phyloP scores from a whole-genome alignment of 2,329 filamentous ascomycete genomes.

The Truncatella angustata region DNA sequence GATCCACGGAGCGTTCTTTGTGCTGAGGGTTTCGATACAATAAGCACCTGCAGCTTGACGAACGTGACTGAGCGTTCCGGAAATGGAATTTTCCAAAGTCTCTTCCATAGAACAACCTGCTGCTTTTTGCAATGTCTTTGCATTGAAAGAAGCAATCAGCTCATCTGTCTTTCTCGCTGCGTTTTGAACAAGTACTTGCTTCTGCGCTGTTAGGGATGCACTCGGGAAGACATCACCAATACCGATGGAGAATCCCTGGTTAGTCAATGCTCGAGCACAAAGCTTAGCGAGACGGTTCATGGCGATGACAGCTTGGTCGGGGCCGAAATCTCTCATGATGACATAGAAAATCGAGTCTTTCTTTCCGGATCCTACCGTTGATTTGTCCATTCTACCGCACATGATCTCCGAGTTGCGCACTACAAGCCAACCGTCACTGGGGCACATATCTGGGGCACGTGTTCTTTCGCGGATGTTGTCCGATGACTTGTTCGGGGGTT shows the following conservation, averaged over 20 bases:
- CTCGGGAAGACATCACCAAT: conserved; percentile 93
- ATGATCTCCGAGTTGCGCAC: conserved; percentile 96
- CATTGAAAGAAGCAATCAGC: conserved; percentile 78
- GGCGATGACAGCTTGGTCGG: conserved; percentile 79
- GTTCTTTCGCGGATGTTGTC: conserved; percentile 44
- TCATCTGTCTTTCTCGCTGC: conserved; percentile 81
- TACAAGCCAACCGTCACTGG: conserved; percentile 86
- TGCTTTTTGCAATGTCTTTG: conserved; percentile 78
- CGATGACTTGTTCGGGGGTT: conserved; percentile 44
- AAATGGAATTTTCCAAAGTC: conserved; percentile 87
- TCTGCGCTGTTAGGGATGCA: conserved; percentile 65
- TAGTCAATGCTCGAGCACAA: conserved; percentile 83
- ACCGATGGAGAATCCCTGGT: conserved; percentile 93
- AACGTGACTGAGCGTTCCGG: conserved; percentile 87
- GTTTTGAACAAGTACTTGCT: conserved; percentile 70
- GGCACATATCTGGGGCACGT: conserved; percentile 67
- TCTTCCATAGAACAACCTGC: conserved; percentile 88
- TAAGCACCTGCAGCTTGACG: conserved; percentile 87
- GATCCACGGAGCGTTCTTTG: conserved; percentile 87
- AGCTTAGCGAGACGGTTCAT: conserved; percentile 95
- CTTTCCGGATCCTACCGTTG: conserved; percentile 93
- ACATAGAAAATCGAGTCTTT: conserved; percentile 98
- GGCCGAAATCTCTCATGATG: conserved; percentile 91
- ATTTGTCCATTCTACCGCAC: conserved; percentile 97
- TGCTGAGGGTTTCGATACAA: conserved; percentile 86